Evolutionary conservation across 441 rosid species (phyloP), one percentile per base, ranked within the genome.

Genomic region (Manihot esculenta): DNA sequence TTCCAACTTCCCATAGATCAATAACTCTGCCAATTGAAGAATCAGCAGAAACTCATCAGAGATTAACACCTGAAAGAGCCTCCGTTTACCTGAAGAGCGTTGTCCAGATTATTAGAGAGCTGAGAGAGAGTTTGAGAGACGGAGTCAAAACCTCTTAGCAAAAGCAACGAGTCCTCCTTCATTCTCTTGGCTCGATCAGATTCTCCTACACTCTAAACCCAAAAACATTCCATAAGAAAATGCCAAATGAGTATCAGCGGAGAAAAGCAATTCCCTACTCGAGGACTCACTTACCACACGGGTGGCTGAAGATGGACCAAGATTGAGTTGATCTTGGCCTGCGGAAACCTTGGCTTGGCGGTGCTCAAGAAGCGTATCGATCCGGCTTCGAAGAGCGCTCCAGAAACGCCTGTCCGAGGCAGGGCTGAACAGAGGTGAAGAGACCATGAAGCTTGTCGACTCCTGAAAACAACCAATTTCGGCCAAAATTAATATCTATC

Each of bases 121-220:
- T 78, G 89, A 73, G 96, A 92, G 48, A 92, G 82, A 92, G 90
- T 78, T 17, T 84, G 84, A 18, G 90, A 76, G 33, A 92, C 64
- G 20, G 99, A 92, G 47, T 94, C 97, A 72, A 94, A 94, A 44
- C 98, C 99, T 83, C 84, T 84, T 27, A 89, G 83, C 80, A 92
- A 70, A 80, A 94, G 93, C 88, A 82, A 53, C 0, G 97, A 83
- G 70, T 92, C 99, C 21, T 88, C 93, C 78, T 87, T 90, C 79
- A 85, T 73, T 68, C 79, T 79, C 73, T 81, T 79, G 7, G 85
- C 74, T 80, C 80, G 80, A 54, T 82, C 83, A 7, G 84, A 62
- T 66, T 77, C 81, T 72, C 70, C 71, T 13, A 20, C 50, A 12
- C 55, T 56, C 83, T 78, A 69, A 44, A 18, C 18, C 15, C 18